Base-by-base conservation (phyloP, 2,329 filamentous ascomycete genomes). In the Penicillium fuscoglaucum region DNA sequence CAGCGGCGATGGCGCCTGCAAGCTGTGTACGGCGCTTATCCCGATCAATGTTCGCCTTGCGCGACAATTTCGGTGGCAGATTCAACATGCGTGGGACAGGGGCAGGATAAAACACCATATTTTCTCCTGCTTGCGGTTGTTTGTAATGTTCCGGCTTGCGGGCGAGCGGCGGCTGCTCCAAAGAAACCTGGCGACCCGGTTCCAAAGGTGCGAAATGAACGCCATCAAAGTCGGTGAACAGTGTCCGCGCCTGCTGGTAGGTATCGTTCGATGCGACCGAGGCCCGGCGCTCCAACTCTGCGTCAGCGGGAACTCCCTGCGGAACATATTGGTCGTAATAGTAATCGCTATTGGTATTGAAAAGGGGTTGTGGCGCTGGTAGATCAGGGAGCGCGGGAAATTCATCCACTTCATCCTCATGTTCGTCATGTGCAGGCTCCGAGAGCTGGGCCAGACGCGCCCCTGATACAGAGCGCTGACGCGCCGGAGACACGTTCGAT, bases 101-200 rank as follows among this genome's bases (percentile, higher is more conserved):
- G 3, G 95, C 95, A 15, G 95, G 95, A 73, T 99, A 99, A 76
- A 89, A 98, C 10, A 96, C 86, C 90, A 98, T 96, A 66, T 87
- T 82, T 64, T 93, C 86, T 5, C 86, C 88, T 1, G 88, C 88
- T 50, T 70, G 72, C 3, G 76, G 72, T 56, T 77, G 71, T 51
- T 74, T 70, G 64, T 75, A 77, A 26, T 70, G 67, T 61, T 74
- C 67, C 13, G 74, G 68, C 50, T 74, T 68, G 55, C 68, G 72
- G 6, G 77, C 76, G 46, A 78, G 71, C 35, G 77, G 76, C 24
- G 76, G 75, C 49, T 71, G 72, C 21, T 62, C 71, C 43, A 79
- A 61, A 29, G 78, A 74, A 19, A 78, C 62, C 43, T 69, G 73
- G 26, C 74, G 71, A 50, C 64, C 62, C 53, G 61, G 51, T 55